These are phyloP conservation scores for Rhytidhysteron rufulum DNA, from an alignment of 2,329 filamentous ascomycete species.

Conservation along the genomic window DNA sequence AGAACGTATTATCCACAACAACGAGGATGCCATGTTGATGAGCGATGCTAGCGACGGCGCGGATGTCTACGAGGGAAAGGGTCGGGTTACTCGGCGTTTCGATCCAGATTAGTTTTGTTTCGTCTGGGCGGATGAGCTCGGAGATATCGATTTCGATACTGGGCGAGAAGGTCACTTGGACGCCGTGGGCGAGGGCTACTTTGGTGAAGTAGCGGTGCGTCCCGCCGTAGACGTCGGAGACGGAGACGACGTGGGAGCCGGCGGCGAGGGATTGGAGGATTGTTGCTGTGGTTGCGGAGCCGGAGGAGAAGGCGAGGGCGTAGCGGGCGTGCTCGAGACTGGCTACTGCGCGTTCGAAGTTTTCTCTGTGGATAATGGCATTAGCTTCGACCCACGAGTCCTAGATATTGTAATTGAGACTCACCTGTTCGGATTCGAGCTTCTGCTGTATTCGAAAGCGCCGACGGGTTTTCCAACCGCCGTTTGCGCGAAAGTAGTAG, in stretches of 20 bases:
- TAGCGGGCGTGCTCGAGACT: conserved; percentile 89
- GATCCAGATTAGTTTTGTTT: conserved; percentile 97
- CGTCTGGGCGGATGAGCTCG: conserved; percentile 71
- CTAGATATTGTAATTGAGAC: conserved; percentile 5
- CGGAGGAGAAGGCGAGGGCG: conserved; percentile 90
- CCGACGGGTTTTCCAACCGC: conserved; percentile 84
- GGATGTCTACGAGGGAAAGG: conserved; percentile 86
- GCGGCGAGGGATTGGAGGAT: conserved; percentile 89
- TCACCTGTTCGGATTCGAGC: conserved; percentile 82
- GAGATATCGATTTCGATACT: conserved; percentile 85
- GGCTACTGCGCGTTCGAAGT: conserved; percentile 89
- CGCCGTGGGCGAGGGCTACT: conserved; percentile 89
- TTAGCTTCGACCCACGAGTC: neutral
- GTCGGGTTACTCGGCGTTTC: conserved; percentile 95
- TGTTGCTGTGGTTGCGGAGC: conserved; percentile 87
- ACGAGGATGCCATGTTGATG: conserved; percentile 87
- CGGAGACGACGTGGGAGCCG: conserved; percentile 90
- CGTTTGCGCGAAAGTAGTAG: conserved; percentile 92
- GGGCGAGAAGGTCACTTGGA: conserved; percentile 90
- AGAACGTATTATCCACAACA: conserved; percentile 99
- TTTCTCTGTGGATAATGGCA: conserved; percentile 54
- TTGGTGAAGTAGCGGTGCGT: conserved; percentile 99
- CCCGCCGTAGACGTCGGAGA: conserved; percentile 96
- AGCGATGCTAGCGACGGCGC: conserved; percentile 75
- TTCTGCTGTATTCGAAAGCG: conserved; percentile 87